These are phyloP conservation scores for Chrysanthemum lavandulifolium DNA, from an alignment of 129 eudicot species.

Conservation along the genomic window DNA sequence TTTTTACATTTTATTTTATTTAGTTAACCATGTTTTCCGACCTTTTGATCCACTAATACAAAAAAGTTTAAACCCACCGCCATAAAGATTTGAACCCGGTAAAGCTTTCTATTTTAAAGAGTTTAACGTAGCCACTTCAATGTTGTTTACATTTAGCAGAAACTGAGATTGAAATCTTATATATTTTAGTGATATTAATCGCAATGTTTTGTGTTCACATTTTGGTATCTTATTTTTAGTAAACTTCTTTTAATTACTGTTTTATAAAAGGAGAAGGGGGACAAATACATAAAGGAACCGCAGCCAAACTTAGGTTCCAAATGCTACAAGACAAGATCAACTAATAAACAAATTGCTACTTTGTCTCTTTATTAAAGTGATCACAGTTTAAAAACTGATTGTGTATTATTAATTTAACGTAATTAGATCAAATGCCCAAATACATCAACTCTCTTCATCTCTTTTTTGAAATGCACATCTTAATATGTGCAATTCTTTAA, in stretches of 20 bases:
- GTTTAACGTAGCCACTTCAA: background rate
- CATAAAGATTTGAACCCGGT: no score
- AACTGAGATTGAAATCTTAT: no score
- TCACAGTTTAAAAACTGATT: conserved; percentile 6
- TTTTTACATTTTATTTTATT: no score
- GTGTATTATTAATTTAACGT: background rate
- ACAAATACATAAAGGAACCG: conserved; percentile 41
- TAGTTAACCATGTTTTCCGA: no score
- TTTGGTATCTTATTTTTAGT: background rate
- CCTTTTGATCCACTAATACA: no score
- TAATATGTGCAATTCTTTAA: background rate
- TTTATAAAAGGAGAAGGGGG: conserved; percentile 20
- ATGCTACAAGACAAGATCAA: conserved; percentile 30
- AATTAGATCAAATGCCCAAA: conserved; percentile 1
- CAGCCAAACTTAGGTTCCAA: conserved; percentile 42
- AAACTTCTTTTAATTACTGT: background rate
- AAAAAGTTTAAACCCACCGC: no score
- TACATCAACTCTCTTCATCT: background rate
- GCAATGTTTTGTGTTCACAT: no score
- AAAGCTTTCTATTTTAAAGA: no score
- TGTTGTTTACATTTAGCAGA: background rate
- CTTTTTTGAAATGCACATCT: no score
- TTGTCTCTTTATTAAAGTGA: conserved; percentile 15
- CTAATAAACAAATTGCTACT: conserved; percentile 7
- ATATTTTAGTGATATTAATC: background rate